Evolutionary conservation across 345 rosid genomes (phyloP), one percentile per base, ranked within the genome.

Genomic region (Brassica cretica): DNA sequence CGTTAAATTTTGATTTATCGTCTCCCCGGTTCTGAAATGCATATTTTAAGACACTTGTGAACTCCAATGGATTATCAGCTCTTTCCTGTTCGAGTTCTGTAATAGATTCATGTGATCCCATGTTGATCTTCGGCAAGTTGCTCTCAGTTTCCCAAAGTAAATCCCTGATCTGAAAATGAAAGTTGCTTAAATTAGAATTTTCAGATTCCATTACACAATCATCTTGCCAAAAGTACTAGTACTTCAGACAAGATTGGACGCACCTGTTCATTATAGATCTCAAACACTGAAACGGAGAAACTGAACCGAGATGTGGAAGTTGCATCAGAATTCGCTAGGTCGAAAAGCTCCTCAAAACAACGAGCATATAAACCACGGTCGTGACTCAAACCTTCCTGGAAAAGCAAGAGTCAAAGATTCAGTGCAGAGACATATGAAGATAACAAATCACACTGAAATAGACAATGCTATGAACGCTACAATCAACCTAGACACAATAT

Each of bases 291-390:
- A 66, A 90, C 83, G 24, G 86, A 89, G 86, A 91, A 95, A 79
- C 76, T 87, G 78, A 88, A 92, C 70, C 62, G 87, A 44, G 97
- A 86, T 66, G 97, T 86, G 29, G 92, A 86, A 77, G 93, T 92
- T 77, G 92, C 81, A 87, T 95, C 98, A 44, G 91, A 90, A 80
- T 95, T 91, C 6, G 94, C 92, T 78, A 95, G 82, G 85, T 95
- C 99, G 66, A 91, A 92, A 76, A 95, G 81, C 79, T 95, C 99
- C 88, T 95, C 99, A 71, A 91, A 95, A 86, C 97, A 92, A 55
- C 97, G 97, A 78, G 95, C 91, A 90, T 89, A 89, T 75, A 95
- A 84, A 78, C 99, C 99, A 76, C 98, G 96, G 81, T 95, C 99
- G 70, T 95, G 91, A 83, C 84, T 85, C 69, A 89, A 86, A 78